phyloP scores from a whole-genome alignment of 805 yeast species.

The Candida stauntonica region DNA sequence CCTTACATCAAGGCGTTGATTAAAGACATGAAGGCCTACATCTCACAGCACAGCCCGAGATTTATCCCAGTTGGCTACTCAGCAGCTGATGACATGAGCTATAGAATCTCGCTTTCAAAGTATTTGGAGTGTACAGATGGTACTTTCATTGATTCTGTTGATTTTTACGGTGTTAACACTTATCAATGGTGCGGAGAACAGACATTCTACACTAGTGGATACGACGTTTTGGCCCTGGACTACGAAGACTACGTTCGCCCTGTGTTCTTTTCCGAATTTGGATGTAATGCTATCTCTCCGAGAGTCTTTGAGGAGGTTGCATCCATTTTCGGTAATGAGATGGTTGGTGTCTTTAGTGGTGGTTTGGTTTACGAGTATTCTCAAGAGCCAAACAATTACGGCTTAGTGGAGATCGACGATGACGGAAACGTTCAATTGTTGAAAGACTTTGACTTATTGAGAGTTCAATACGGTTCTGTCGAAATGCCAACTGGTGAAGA shows the following conservation, averaged over 20 bases:
- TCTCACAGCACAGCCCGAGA: slow-evolving; percentile 54
- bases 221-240: slow-evolving; percentile 62
- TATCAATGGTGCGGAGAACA: slow-evolving; percentile 97
- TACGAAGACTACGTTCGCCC: slow-evolving; percentile 69
- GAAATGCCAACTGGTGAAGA: slow-evolving; percentile 28
- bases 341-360: slow-evolving; percentile 78
- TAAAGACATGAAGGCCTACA: slow-evolving; percentile 76
- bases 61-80: slow-evolving; percentile 89
- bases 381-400: slow-evolving; percentile 73
- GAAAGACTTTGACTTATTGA: slow-evolving; percentile 55
- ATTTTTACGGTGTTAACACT: slow-evolving; percentile 91
- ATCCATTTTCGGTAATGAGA: slow-evolving; percentile 61
- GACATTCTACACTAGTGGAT: slow-evolving; percentile 77
- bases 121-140: slow-evolving; percentile 68
- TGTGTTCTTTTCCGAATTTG: slow-evolving; percentile 85
- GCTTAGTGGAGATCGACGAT: slow-evolving; percentile 61
- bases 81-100: slow-evolving; percentile 88
- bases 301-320: slow-evolving; percentile 73
- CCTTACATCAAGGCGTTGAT: slow-evolving; percentile 72
- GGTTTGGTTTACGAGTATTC: slow-evolving; percentile 92
- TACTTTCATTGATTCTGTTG: slow-evolving; percentile 51
- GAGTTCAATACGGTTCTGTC: slow-evolving; percentile 39
- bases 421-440: slow-evolving; percentile 45
- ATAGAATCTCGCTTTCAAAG: slow-evolving; percentile 69
- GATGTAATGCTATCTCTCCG: slow-evolving; percentile 81